Evolutionary conservation across 2,329 filamentous ascomycete genomes (phyloP).

Genomic region (Apiospora pterosperma): DNA sequence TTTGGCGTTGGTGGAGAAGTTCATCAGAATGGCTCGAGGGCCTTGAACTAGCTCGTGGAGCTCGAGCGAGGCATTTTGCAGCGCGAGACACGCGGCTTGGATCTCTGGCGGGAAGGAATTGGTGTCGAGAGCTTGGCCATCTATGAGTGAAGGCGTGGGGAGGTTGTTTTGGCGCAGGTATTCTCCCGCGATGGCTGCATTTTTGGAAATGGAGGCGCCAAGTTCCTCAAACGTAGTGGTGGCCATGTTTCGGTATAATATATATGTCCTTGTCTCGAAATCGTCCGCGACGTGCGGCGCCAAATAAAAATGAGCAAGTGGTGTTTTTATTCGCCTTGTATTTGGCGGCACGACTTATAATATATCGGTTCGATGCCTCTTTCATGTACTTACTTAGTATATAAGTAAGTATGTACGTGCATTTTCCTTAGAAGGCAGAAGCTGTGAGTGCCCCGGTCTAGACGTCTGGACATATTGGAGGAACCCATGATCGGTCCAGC

Average conservation of each 20-base stretch:
- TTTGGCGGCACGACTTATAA: background rate
- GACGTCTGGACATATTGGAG: background rate
- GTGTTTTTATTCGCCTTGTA: background rate
- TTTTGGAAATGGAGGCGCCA: background rate
- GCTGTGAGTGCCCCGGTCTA: no score
- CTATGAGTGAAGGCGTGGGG: background rate
- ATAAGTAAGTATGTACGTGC: background rate
- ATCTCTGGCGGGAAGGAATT: background rate
- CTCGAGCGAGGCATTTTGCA: background rate
- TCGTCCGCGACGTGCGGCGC: background rate
- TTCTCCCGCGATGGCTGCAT: background rate
- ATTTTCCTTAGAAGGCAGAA: no score
- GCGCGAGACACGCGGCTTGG: background rate
- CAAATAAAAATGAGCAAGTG: background rate
- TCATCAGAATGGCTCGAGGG: background rate
- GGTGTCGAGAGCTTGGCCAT: background rate
- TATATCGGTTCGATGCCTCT: background rate
- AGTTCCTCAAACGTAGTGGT: background rate
- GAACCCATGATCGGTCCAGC: background rate
- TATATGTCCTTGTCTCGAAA: background rate
- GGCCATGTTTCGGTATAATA: background rate
- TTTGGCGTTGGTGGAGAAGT: conserved; percentile 4
- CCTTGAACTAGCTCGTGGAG: background rate
- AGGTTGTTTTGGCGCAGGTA: conserved; percentile 2
- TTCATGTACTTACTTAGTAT: no score